Evolutionary conservation across 177 flowering plant species (phyloP).

Genomic region (Vitis hybrid): DNA sequence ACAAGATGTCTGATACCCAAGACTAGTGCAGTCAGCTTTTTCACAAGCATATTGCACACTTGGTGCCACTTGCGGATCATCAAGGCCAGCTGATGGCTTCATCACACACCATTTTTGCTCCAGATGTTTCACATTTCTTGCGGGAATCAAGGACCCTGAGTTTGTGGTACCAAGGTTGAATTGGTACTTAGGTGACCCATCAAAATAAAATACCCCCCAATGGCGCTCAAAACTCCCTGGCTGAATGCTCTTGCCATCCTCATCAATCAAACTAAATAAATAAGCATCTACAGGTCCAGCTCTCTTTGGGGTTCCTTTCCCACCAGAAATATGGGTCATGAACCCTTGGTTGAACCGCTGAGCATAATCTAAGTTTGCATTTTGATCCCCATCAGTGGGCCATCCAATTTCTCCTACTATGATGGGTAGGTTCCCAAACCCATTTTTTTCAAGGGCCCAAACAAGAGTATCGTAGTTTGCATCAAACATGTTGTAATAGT

Average conservation of each 20-base stretch:
- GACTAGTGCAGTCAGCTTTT: conserved; percentile 70
- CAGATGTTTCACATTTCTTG: conserved; percentile 41
- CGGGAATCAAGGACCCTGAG: conserved; percentile 41
- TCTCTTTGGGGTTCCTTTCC: conserved; percentile 80
- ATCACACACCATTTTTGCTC: conserved; percentile 70
- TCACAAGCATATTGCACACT: conserved; percentile 79
- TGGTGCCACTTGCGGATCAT: conserved; percentile 49
- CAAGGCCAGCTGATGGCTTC: conserved; percentile 48
- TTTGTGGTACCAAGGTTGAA: conserved; percentile 70
- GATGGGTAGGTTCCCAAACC: conserved; percentile 62
- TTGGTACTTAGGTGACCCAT: conserved; percentile 65
- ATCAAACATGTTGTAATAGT: conserved; percentile 74
- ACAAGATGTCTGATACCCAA: conserved; percentile 76
- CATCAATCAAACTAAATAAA: conserved; percentile 78
- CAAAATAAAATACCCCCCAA: conserved; percentile 73
- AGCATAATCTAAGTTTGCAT: conserved; percentile 61
- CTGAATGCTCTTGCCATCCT: conserved; percentile 74
- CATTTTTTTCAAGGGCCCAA: conserved; percentile 75
- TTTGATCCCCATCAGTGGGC: conserved; percentile 89
- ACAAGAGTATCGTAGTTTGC: conserved; percentile 82
- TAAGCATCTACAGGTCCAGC: conserved; percentile 69
- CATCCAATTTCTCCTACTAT: conserved; percentile 90
- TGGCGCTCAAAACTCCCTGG: conserved; percentile 91
- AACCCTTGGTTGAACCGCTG: conserved; percentile 86
- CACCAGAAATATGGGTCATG: conserved; percentile 50